Conservation (phyloP, 2,329 filamentous ascomycete species). For the Pseudophaeomoniella oleicola region DNA sequence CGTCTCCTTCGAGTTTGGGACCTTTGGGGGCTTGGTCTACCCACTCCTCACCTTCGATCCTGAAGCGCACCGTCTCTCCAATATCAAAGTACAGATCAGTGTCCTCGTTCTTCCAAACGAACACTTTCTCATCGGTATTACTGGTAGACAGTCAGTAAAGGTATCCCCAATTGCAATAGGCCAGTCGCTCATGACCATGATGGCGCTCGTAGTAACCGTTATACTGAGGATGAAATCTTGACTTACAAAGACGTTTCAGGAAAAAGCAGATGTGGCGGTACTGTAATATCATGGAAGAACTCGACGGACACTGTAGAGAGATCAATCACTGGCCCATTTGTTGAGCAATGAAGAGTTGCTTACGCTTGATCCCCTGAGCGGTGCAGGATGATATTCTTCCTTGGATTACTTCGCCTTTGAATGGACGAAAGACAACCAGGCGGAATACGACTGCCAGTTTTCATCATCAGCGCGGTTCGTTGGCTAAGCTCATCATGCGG, state of each 20-base stretch:
- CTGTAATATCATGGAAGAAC: conserved; percentile 87
- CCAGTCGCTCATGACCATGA: no score
- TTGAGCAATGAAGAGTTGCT: neutral
- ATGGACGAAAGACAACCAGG: conserved; percentile 84
- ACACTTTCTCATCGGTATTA: conserved; percentile 61
- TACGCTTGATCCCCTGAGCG: conserved; percentile 47
- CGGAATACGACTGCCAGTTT: conserved; percentile 87
- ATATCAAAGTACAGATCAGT: conserved; percentile 74
- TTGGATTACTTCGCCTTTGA: conserved; percentile 83
- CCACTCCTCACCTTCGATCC: conserved; percentile 80
- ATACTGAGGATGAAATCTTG: neutral
- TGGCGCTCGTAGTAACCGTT: no score
- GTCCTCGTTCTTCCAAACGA: conserved; percentile 67
- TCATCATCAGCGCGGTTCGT: no score
- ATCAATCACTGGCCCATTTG: conserved; percentile 1
- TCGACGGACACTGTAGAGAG: conserved; percentile 57
- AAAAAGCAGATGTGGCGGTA: conserved; percentile 60
- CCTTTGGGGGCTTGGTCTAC: conserved; percentile 69
- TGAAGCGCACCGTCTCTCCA: conserved; percentile 75
- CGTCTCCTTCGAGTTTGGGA: conserved; percentile 49
- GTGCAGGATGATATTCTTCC: conserved; percentile 68
- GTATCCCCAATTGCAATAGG: no score
- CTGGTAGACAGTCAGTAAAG: conserved; percentile 27
- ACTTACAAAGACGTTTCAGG: conserved; percentile 41
- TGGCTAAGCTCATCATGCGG: no score